Base-by-base conservation (phyloP, 371 early-diverging fungal genomes). In the Entomophthora muscae region DNA sequence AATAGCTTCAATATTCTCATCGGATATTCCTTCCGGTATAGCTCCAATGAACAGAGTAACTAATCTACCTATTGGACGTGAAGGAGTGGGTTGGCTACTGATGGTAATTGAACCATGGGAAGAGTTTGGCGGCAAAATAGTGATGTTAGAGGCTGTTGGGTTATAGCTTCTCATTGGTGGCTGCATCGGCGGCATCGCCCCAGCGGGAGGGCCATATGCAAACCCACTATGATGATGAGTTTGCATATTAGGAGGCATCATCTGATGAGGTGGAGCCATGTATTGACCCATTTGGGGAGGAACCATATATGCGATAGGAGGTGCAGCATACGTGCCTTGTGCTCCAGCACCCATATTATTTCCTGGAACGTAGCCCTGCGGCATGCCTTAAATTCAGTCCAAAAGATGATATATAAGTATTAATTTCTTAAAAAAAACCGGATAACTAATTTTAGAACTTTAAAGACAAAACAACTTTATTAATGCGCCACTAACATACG, bases 11-110 rank as follows among this genome's bases (percentile, higher is more conserved):
- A 90, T 82, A 77, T 81, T 81, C 0, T 67, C 79, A 68, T 90
- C 89, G 53, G 69, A 75, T 24, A 87, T 74, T 0, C 86, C 85
- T 21, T 83, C 75, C 0, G 85, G 76, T 63, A 90, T 90, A n/a
- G 77, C 77, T 32, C 83, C 84, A 23, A 90, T 81, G 69, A 87
- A 90, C 1, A 88, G 69, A 1, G 86, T 86, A 13, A 81, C 83
- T 28, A 83, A 67, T 66, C 83, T 85, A 23, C 84, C 85, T 1
- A 70, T 32, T 52, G 65, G 65, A 29, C 52, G n/a, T n/a, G 42
- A 42, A 17, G 42, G 42, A 42, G 17, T 17, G 17, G 42, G 10
- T 42, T 42, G 42, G 17, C 42, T 42, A 42, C 42, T 42, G 17
- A 42, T 17, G 10, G 42, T 10, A 42, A 42, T 42, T 17, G 42